Evolutionary conservation across 1,284 basidiomycete species (phyloP), one percentile per base, ranked within the genome.

Genomic region (Moesziomyces parantarcticus): DNA sequence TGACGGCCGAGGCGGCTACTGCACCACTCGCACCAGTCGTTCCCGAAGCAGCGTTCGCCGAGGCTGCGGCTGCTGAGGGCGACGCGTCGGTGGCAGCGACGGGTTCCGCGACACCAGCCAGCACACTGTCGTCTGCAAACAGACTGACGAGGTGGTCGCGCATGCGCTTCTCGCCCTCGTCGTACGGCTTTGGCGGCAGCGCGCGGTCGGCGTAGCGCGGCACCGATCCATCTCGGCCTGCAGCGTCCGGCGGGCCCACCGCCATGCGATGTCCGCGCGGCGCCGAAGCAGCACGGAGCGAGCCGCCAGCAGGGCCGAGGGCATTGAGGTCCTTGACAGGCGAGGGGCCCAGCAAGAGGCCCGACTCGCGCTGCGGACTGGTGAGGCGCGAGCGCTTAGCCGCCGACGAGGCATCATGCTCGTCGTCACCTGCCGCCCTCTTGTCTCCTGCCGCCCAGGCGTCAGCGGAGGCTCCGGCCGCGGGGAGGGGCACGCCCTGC

Each of bases 201-300:
- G 78, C 77, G 22, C 80, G 77, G 43, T 81, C 77, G n/a, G 81
- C 78, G 32, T 81, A 83, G 23, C 81, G 71, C n/a, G 79, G 71
- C 5, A 72, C 69, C 25, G 59, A 51, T 5, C 75, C 61, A 23
- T 70, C 53, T 22, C 67, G 50, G 25, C 65, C 75, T 3, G 61
- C 53, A 23, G 62, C 57, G 29, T 76, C 66, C 22, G 75, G 76
- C n/a, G 75, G 58, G 13, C 75, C 71, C 22, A 75, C 63, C 16
- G 66, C 53, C 55, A 69, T 62, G 44, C 70, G 70, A 21, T 66
- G 54, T 21, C 58, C 69, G 1, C 66, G 63, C 40, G 68, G 71
- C 13, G 75, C 78, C 32, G 71, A 69, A 25, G 80, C 80, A 9
- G 80, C 75, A 22, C 76, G 69, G 51, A 79, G 57, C 16, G 63